Evolutionary conservation across 164 flowering plant genomes (phyloP).

Genomic region (Macadamia tetraphylla): DNA sequence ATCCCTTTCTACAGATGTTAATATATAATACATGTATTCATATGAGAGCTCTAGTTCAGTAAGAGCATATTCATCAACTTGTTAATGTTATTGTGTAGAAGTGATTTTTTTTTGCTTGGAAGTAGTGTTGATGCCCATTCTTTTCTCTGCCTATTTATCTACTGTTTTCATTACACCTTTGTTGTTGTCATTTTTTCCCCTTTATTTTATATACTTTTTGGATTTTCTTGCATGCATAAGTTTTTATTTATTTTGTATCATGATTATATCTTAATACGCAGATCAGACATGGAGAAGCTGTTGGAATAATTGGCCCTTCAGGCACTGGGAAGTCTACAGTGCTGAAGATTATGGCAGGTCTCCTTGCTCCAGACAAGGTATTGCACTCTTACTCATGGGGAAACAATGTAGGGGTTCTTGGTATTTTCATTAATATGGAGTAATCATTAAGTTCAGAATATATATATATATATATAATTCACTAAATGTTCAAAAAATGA

Average conservation of each 20-base stretch:
- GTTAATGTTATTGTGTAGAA: no score
- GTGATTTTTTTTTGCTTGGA: no score
- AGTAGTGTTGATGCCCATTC: not conserved
- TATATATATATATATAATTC: no score
- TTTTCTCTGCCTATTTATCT: not conserved
- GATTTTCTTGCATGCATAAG: not conserved
- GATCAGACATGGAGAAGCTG: constrained; percentile 98
- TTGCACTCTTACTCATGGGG: not conserved
- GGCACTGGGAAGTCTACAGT: constrained; percentile 97
- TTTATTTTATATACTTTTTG: not conserved
- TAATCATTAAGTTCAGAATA: no score
- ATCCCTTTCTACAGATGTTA: no score
- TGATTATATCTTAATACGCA: constrained; percentile 19
- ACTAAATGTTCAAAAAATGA: no score
- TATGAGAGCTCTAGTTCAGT: no score
- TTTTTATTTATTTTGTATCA: not conserved
- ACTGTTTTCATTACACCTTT: not conserved
- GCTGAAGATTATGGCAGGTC: constrained; percentile 91
- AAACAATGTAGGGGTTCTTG: no score
- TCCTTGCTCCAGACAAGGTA: constrained; percentile 98
- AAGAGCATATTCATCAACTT: no score
- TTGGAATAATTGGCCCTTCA: constrained; percentile 98
- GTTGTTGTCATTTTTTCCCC: not conserved
- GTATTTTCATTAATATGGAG: no score
- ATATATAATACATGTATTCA: no score